Conservation (phyloP, 345 rosid genomes). For the Salix brachista region DNA sequence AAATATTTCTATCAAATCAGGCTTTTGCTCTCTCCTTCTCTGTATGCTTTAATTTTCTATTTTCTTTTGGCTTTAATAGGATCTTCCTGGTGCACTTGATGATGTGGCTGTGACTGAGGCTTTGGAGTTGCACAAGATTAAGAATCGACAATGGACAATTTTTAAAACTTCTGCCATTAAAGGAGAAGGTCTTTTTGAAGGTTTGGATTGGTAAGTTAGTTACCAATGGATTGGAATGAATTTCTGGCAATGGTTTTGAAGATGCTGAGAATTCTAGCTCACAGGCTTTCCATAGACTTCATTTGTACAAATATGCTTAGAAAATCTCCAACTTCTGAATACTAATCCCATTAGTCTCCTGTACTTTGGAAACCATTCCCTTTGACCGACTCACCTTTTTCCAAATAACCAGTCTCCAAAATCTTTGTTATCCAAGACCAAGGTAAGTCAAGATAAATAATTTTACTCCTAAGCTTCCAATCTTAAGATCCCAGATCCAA, state of each 20-base stretch:
- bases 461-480: neutral
- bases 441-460: neutral
- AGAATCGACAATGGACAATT: conserved; percentile 28
- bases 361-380: neutral
- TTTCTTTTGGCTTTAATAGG: neutral
- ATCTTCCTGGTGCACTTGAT: conserved; percentile 24
- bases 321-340: neutral
- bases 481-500: neutral
- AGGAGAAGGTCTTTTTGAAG: conserved; percentile 28
- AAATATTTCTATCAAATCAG: neutral
- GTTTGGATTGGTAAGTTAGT: conserved; percentile 26
- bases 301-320: too few relatives aligned
- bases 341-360: neutral
- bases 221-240: neutral
- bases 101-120: conserved; percentile 29
- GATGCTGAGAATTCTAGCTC: neutral
- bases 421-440: neutral
- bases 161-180: conserved; percentile 28
- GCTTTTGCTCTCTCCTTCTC: neutral
- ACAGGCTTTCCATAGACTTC: neutral
- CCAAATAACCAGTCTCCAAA: neutral
- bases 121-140: conserved; percentile 26
- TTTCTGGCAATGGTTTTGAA: neutral
- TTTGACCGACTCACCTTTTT: neutral
- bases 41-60: neutral